These are phyloP conservation scores for Geotrichum carabidarum DNA, from an alignment of 1,139 yeast species.

Conservation along the genomic window DNA sequence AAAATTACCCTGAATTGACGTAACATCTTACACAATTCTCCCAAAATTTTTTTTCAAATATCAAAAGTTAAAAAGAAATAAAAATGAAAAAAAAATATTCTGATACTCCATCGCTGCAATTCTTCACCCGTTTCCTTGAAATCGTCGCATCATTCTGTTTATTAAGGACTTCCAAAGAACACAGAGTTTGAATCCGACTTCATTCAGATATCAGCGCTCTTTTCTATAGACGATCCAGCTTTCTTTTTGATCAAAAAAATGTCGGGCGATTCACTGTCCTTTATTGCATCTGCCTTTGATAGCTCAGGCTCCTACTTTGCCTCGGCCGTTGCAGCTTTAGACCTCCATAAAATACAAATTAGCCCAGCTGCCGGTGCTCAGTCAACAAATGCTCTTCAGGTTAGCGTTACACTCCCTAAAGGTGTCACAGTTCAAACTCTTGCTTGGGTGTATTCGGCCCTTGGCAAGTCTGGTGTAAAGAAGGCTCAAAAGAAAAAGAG, in stretches of 20 bases:
- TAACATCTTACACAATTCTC: not conserved
- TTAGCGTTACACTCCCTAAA: slow-evolving; percentile 46
- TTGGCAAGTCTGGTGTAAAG: slow-evolving; percentile 17
- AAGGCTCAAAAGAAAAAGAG: slow-evolving; percentile 37
- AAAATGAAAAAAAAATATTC: too few relatives aligned
- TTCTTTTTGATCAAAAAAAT: not conserved
- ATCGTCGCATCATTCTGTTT: too few relatives aligned
- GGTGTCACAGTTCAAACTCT: slow-evolving; percentile 50
- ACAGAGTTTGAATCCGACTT: too few relatives aligned
- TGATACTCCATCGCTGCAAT: too few relatives aligned
- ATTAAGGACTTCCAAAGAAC: too few relatives aligned
- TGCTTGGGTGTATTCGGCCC: slow-evolving; percentile 46
- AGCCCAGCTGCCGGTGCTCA: slow-evolving; percentile 9
- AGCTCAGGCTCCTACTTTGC: slow-evolving; percentile 58
- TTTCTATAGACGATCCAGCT: too few relatives aligned
- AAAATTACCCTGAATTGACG: too few relatives aligned
- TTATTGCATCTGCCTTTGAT: slow-evolving; percentile 44
- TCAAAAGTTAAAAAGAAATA: not conserved
- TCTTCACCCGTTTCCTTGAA: too few relatives aligned
- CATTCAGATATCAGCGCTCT: too few relatives aligned
- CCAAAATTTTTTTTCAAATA: not conserved
- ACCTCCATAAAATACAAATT: slow-evolving; percentile 66
- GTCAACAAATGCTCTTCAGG: slow-evolving; percentile 22
- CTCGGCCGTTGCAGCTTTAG: slow-evolving; percentile 63
- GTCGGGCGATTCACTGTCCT: slow-evolving; percentile 18